Conservation (phyloP, 352 stramenopile species). For the Phytopythium ostracodes region DNA sequence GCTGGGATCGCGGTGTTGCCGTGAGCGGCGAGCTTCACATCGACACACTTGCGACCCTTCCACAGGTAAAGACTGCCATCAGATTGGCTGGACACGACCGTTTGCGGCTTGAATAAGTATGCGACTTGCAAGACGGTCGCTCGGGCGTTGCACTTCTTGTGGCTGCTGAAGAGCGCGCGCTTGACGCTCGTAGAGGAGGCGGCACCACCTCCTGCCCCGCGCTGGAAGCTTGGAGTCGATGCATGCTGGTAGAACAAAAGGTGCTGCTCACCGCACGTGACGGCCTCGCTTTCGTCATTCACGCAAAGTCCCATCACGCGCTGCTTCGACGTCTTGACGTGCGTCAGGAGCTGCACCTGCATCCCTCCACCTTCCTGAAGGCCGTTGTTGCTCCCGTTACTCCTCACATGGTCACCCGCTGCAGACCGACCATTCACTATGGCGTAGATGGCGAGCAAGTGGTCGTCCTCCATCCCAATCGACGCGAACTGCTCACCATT, state of each 20-base stretch:
- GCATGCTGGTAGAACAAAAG: conserved; percentile 59
- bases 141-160: conserved; percentile 36
- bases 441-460: conserved; percentile 67
- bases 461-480: conserved; percentile 77
- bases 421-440: conserved; percentile 16
- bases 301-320: conserved; percentile 54
- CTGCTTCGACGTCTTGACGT: conserved; percentile 67
- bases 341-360: conserved; percentile 44
- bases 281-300: conserved; percentile 47
- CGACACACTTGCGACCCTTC: conserved; percentile 61
- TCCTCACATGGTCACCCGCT: conserved; percentile 11
- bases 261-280: conserved; percentile 61
- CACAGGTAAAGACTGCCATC: conserved; percentile 75
- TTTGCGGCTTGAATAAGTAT: conserved; percentile 36
- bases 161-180: conserved; percentile 48
- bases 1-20: conserved; percentile 30
- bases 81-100: conserved; percentile 57
- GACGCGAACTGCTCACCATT: conserved; percentile 55
- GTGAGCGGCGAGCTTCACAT: conserved; percentile 43
- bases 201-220: conserved; percentile 11
- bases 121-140: conserved; percentile 33
- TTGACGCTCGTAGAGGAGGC: conserved; percentile 36
- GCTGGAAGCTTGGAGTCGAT: neutral
- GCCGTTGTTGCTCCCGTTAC: conserved; percentile 12
- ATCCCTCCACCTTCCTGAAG: conserved; percentile 5